phyloP scores from a whole-genome alignment of 2,329 filamentous ascomycete genomes.

The Phyllosticta citribraziliensis region DNA sequence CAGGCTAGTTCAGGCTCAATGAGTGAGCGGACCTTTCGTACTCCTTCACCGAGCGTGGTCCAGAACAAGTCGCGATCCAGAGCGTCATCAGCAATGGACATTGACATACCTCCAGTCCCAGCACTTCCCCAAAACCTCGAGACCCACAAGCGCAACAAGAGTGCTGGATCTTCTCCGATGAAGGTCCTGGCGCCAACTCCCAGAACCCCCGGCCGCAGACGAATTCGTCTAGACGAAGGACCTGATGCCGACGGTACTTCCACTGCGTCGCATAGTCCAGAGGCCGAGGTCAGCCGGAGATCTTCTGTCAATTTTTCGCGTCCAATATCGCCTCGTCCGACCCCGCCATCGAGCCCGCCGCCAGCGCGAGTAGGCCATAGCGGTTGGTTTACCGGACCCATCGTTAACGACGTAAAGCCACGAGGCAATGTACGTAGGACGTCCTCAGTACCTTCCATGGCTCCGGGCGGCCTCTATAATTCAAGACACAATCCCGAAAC shows the following conservation, averaged over 20 bases:
- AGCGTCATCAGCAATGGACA: slow-evolving; percentile 10
- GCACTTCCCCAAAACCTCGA: slow-evolving; percentile 49
- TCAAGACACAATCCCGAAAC: slow-evolving; percentile 26
- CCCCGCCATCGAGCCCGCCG: slow-evolving; percentile 11
- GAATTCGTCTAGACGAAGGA: slow-evolving; percentile 33
- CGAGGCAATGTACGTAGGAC: slow-evolving; percentile 12
- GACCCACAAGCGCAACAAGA: slow-evolving; percentile 32
- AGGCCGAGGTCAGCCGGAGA: slow-evolving; percentile 25
- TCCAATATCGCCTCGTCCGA: slow-evolving; percentile 40
- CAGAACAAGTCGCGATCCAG: slow-evolving; percentile 15
- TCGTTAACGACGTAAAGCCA: slow-evolving; percentile 16
- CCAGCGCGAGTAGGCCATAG: slow-evolving; percentile 14
- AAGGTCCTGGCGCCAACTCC: slow-evolving; percentile 38
- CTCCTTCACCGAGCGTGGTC: slow-evolving; percentile 45
- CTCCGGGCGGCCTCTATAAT: slow-evolving; percentile 19
- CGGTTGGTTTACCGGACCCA: slow-evolving; percentile 32
- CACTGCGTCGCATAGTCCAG: slow-evolving; percentile 27
- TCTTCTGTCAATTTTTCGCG: slow-evolving; percentile 45
- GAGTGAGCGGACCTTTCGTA: slow-evolving; percentile 80
- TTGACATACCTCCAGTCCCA: slow-evolving; percentile 63
- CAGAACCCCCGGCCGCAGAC: slow-evolving; percentile 26
- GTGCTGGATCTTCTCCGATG: slow-evolving; percentile 38
- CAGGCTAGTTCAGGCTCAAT: slow-evolving; percentile 68
- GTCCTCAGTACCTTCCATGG: slow-evolving; percentile 13
- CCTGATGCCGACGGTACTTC: slow-evolving; percentile 16